Base-by-base conservation (phyloP, 345 rosid species). In the Hypericum androsaemum region DNA sequence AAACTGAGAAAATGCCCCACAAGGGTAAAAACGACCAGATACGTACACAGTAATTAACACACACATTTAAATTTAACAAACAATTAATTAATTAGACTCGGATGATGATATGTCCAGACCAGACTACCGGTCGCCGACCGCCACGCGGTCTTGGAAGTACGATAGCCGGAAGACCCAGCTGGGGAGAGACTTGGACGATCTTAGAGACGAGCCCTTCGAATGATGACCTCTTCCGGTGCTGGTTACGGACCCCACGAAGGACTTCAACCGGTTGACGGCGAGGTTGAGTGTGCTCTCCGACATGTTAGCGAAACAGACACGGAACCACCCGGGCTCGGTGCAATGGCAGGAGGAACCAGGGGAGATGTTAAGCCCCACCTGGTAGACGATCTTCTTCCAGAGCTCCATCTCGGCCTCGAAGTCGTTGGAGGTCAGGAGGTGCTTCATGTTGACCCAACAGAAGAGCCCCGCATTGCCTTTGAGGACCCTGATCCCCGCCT, bases 381-480 rank as follows among this genome's bases (percentile, higher is more conserved):
- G 83, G 58, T 86, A 82, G 54, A 86, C 88, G 45, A 86, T 82
- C 60, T 73, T 73, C 48, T 78, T 82, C 95, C 95, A 82, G 3
- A 86, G 83, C 47, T 80, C 83, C 56, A 76, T 74, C 66, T 86
- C 95, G 10, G 89, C 89, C 63, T 82, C 88, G 16, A 82, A 86
- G 8, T 87, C 73, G 74, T 78, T 73, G 11, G 89, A 74, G 39
- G 64, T 75, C 68, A 85, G 66, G 8, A 85, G 76, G 51, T 78
- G 84, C 52, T 79, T 73, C 89, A 85, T 85, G 74, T 85, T 80
- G 49, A 82, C 95, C 95, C 95, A 85, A 52, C 87, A 80, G 58
- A 82, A 82, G 70, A 85, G 71, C 8, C 95, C 85, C 0, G 95
- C 83, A 57, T 78, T 82, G 73, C 87, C 82, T 54, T 84, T 55